A percentile compares a stretch with the other conserved stretches of the same genome.
phyloP scores from a whole-genome alignment of 192 early-diverging fungal species.

The Chytriomyces confervae region DNA sequence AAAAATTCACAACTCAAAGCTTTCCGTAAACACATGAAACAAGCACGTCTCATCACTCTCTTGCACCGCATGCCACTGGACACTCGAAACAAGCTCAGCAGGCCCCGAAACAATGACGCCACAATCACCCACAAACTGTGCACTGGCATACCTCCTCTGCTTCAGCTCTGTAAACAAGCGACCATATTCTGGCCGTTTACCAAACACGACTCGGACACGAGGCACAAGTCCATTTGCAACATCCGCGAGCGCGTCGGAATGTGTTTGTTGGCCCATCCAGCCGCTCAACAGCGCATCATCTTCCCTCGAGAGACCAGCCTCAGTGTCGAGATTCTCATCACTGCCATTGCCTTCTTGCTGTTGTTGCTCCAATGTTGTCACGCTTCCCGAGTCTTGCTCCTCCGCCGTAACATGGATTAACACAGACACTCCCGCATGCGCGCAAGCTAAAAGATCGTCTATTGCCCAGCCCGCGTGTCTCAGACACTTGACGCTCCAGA shows the following conservation, averaged over 20 bases:
- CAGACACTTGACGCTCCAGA: slow-evolving; percentile 24
- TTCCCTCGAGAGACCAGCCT: background rate
- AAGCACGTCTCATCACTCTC: slow-evolving; percentile 16
- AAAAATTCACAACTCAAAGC: slow-evolving; percentile 11
- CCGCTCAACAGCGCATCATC: background rate
- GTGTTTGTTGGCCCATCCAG: background rate
- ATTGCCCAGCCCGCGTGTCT: slow-evolving; percentile 22
- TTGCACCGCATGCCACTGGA: background rate
- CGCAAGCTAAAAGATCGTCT: background rate
- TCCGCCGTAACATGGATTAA: background rate
- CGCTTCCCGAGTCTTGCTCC: no score
- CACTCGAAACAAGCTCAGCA: background rate
- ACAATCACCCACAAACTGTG: slow-evolving; percentile 10
- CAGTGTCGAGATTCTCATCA: background rate
- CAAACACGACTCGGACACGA: slow-evolving; percentile 14
- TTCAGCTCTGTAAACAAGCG: background rate
- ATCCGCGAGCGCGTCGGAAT: background rate
- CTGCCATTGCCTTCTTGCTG: background rate
- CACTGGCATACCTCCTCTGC: background rate
- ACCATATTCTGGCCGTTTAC: slow-evolving; percentile 10
- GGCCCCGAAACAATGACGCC: slow-evolving; percentile 27
- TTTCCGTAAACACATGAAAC: slow-evolving; percentile 30
- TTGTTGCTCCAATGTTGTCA: background rate
- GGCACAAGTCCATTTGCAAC: background rate
- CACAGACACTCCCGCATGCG: background rate